These are phyloP conservation scores for Hypoxylon rubiginosum DNA, from an alignment of 2,329 filamentous ascomycete species.

Conservation along the genomic window DNA sequence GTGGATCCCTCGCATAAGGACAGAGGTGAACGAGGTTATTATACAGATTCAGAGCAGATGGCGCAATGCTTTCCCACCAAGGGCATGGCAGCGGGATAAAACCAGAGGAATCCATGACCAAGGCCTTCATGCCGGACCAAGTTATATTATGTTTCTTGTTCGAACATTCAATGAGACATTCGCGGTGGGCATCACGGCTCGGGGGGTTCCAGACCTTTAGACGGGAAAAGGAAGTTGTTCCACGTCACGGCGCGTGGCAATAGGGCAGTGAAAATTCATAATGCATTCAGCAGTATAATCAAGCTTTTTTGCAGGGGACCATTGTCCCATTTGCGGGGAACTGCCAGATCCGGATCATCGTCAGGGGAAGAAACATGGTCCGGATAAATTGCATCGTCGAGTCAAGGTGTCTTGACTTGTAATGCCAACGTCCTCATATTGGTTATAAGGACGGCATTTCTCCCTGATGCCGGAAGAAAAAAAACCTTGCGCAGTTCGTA, in stretches of 20 bases:
- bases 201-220: constrained; percentile 24
- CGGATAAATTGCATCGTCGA: constrained; percentile 43
- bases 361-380: constrained; percentile 32
- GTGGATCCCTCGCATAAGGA: background rate
- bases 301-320: constrained; percentile 31
- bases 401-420: constrained; percentile 14
- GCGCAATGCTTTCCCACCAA: constrained; percentile 1
- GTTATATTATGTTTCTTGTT: constrained; percentile 13
- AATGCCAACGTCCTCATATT: constrained; percentile 28
- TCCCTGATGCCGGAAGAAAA: constrained; percentile 11
- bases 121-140: constrained; percentile 14
- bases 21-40: constrained; percentile 10
- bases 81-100: constrained; percentile 8
- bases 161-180: constrained; percentile 27
- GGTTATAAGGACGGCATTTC: constrained; percentile 28
- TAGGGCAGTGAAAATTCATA: constrained; percentile 22
- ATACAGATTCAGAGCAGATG: constrained; percentile 20
- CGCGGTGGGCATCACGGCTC: constrained; percentile 16
- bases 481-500: constrained; percentile 4
- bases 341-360: constrained; percentile 36
- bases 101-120: constrained; percentile 3
- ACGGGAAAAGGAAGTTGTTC: constrained; percentile 20
- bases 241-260: constrained; percentile 33
- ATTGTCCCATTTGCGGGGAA: constrained; percentile 29
- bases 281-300: constrained; percentile 19